Base-by-base conservation (phyloP, 2,329 filamentous ascomycete genomes). In the Aureobasidium sp. region DNA sequence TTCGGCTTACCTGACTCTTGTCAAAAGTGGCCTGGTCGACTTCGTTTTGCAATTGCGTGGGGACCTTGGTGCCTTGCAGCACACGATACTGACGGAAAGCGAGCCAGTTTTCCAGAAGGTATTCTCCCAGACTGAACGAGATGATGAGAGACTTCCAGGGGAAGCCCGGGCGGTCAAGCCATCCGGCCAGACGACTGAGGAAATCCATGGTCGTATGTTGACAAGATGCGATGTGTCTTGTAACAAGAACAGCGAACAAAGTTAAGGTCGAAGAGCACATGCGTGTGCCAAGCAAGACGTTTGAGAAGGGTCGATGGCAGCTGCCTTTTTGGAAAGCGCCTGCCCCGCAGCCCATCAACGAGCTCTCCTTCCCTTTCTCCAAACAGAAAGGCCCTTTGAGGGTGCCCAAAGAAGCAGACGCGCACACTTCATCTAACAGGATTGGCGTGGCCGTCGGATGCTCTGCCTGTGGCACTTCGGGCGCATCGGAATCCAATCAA, bases 101-200 rank as follows among this genome's bases (percentile, higher is more conserved):
- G 50, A 98, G 83, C 73, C 91, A 88, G 39, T 88, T 84, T 70
- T 98, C 93, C 66, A 98, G 84, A 52, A 89, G 73, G 70, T 88
- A 97, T 68, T 98, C 89, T 57, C 86, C 89, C 63, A 97, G 70
- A 25, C 90, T 95, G 75, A 98, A 98, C 64, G 90, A 88, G 62
- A 97, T 80, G 64, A 98, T 90, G 63, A 98, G 83, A 69, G 83
- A 86, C 81, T 96, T 98, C 93, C 93, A 98, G 53, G 93, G 91
- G 75, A 97, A 95, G 66, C 88, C 77, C 55, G 91, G 90, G 66
- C 88, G 83, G 76, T 98, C 93, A 64, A 97, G 85, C 71, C 86
- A 84, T 70, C 81, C 82, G 67, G 89, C 88, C 62, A 97, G 83
- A 75, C 80, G 75, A 77, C 81, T 64, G 39, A 68, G 58, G 55